These are phyloP conservation scores for Eucalyptus globulus DNA, from an alignment of 345 rosid genomes.

Conservation along the genomic window DNA sequence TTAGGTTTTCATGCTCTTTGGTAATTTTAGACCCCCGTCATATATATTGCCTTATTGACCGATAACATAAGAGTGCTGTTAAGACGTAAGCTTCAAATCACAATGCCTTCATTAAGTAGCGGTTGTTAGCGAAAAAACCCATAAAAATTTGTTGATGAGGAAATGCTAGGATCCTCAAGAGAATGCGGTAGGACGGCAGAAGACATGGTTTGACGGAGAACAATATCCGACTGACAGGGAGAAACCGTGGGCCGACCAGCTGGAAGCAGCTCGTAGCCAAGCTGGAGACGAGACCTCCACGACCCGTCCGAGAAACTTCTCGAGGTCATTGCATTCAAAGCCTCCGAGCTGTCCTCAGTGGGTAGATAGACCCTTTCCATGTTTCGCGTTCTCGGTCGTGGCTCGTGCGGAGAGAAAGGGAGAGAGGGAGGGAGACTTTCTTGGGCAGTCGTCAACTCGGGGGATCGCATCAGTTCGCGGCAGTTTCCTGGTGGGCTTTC, in stretches of 20 bases:
- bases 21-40: background rate
- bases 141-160: background rate
- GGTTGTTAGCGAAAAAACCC: background rate
- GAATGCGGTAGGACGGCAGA: background rate
- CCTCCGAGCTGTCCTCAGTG: background rate
- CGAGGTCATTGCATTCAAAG: background rate
- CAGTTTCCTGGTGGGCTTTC: background rate
- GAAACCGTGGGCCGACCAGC: background rate
- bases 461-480: background rate
- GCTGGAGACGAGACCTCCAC: background rate
- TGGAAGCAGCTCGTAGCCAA: background rate
- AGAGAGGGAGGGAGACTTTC: background rate
- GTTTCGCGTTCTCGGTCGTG: background rate
- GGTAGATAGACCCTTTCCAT: background rate
- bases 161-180: background rate
- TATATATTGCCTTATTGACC: background rate
- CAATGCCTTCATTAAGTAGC: background rate
- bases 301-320: background rate
- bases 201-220: background rate
- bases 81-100: background rate
- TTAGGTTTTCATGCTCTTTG: background rate
- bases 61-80: background rate
- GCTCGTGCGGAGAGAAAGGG: background rate
- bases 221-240: background rate
- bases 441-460: background rate